Base-by-base conservation (phyloP, 106 monocot genomes). In the Hemerocallis citrina region DNA sequence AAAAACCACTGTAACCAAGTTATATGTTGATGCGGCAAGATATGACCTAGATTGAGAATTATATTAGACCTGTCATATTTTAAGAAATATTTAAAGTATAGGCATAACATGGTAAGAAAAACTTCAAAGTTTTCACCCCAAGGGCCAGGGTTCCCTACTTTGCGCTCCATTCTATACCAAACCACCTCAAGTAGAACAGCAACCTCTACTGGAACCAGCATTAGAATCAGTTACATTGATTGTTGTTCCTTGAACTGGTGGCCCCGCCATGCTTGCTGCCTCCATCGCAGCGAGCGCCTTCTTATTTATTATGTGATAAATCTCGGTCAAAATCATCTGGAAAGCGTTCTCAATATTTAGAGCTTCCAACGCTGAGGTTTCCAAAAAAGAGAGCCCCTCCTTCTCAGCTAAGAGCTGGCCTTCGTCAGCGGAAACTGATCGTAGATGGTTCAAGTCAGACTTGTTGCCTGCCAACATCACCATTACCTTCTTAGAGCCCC, bases 401-500 rank as follows among this genome's bases (percentile, higher is more conserved):
- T 80, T 83, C 68, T 88, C 88, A 7, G 88, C 76, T 13, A 88
- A 44, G 13, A 40, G 43, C 33, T 79, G 73, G 15, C 77, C 83
- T 29, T 83, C 88, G 4, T 74, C 71, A 3, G 67, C 54, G 9
- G 72, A 34, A 21, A 80, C 77, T 1, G 77, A 55, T 62, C 86
- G 55, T 14, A 86, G 63, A 75, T 86, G 86, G 25, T 74, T 74
- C 29, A 88, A 46, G 46, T 88, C 88, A 0, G 88, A 76, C 62
- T 88, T 88, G 70, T 88, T 88, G 7, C 88, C 88, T n/a, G 61
- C 83, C 79, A 88, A 67, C 88, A 88, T 83, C 25, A 88, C n/a
- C n/a, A n/a, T n/a, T n/a, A n/a, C n/a, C n/a, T n/a, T n/a, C n/a
- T n/a, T n/a, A n/a, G n/a, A n/a, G n/a, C n/a, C n/a, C n/a, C n/a